Conservation (phyloP, 2,329 filamentous ascomycete genomes). For the Colletotrichum lupini region DNA sequence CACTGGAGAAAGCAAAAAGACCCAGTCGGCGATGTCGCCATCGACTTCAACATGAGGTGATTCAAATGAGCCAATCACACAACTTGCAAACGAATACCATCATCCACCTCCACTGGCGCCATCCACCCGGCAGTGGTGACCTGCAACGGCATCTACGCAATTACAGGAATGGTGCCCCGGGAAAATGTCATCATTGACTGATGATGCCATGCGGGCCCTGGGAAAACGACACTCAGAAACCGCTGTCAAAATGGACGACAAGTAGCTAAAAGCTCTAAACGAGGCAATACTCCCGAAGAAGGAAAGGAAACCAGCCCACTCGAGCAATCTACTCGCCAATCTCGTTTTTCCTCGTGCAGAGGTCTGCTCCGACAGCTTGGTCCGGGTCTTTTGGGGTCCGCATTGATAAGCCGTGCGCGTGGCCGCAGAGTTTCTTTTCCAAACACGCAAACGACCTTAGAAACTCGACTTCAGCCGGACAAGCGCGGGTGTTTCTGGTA, state of each 20-base stretch:
- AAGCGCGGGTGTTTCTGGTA: not conserved
- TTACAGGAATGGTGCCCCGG: slow-evolving; percentile 18
- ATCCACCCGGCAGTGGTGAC: not conserved
- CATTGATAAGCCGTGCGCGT: slow-evolving; percentile 31
- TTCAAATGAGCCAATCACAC: slow-evolving; percentile 16
- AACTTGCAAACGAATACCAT: not conserved
- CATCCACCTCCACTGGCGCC: not conserved
- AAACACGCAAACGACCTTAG: not conserved
- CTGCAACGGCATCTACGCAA: slow-evolving; percentile 19
- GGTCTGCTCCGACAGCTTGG: not conserved
- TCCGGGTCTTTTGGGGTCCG: not conserved
- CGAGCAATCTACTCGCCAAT: slow-evolving; percentile 18
- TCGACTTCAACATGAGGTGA: slow-evolving; percentile 32
- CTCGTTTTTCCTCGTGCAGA: not conserved
- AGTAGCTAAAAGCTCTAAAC: not conserved
- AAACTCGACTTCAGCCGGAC: not conserved
- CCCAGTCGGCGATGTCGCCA: slow-evolving; percentile 26
- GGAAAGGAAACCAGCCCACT: not conserved
- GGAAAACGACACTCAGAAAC: not conserved
- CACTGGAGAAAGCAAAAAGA: not conserved
- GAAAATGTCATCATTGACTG: slow-evolving; percentile 30
- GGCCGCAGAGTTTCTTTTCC: slow-evolving; percentile 2
- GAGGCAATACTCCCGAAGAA: not conserved
- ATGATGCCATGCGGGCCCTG: slow-evolving; percentile 30
- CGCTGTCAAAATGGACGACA: not conserved